Evolutionary conservation across 2,329 filamentous ascomycete genomes (phyloP), one percentile per base, ranked within the genome.

Genomic region (Pseudocercospora eumusae): DNA sequence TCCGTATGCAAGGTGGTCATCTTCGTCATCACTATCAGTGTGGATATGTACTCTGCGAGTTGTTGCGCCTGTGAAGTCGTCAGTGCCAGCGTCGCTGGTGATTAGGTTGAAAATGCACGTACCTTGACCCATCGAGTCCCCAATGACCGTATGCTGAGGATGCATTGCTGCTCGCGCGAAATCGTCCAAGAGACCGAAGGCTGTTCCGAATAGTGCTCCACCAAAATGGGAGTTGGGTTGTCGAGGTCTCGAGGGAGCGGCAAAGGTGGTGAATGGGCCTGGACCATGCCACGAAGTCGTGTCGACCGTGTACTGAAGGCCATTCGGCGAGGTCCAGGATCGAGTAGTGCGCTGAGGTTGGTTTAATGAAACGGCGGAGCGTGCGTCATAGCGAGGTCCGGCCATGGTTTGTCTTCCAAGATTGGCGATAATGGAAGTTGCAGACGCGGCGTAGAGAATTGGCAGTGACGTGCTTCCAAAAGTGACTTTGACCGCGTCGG

Each of bases 301-400:
- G 45, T 72, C 63, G 56, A 72, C 63, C n/a, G 67, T 72, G 57
- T 70, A 69, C 33, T 66, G 62, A 25, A 69, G 60, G 44, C 71
- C 71, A 50, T 70, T 63, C n/a, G 33, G 33, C 13, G 65, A 58
- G n/a, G 66, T 70, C 70, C 71, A 72, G 23, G 70, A 70, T 56
- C 66, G 66, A 13, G 61, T 60, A 15, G 49, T 58, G 25, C 61
- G 52, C 50, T 59, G 62, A 21, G 65, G 63, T 15, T 55, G 65
- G 50, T 57, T 61, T 52, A 60, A 62, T 63, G 61, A 63, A 44
- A 59, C n/a, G n/a, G 36, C 53, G 60, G 15, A 20, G 57, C 44
- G 55, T 50, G 59, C 57, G 57, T 66, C 64, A 64, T 66, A 31
- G 15, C 55, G 50, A 15, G 47, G 36, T 50, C 31, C 57, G 27